phyloP scores from a whole-genome alignment of 768 basidiomycete genomes.

The Sporobolomyces phaffii region DNA sequence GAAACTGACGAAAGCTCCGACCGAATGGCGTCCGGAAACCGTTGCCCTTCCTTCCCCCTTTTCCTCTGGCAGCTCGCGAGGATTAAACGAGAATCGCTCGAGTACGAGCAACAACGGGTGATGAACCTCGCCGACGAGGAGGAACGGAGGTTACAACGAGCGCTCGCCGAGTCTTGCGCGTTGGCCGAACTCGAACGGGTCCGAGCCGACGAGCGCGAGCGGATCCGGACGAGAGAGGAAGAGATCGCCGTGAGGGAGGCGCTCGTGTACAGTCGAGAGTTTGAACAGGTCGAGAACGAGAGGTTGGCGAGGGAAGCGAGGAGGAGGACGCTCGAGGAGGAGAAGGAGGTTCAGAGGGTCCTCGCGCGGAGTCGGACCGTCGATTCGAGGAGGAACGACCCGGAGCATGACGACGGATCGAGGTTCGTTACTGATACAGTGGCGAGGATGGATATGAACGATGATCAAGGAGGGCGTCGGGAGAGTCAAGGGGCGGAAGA shows the following conservation, averaged over 20 bases:
- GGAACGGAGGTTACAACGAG: background rate
- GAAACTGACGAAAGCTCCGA: too few relatives aligned
- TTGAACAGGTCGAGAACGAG: slow-evolving; percentile 4
- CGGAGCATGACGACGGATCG: too few relatives aligned
- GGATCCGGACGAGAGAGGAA: background rate
- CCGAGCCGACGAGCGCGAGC: background rate
- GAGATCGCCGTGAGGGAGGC: slow-evolving; percentile 12
- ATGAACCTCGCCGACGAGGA: slow-evolving; percentile 2
- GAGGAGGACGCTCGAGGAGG: slow-evolving; percentile 5
- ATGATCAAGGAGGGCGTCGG: background rate
- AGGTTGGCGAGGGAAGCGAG: background rate
- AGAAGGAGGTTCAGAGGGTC: slow-evolving; percentile 2
- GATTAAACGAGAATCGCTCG: slow-evolving; percentile 2
- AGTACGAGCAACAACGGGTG: background rate
- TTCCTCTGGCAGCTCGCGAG: background rate
- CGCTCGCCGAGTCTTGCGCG: background rate
- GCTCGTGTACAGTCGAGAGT: background rate
- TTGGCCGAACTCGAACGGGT: slow-evolving; percentile 1
- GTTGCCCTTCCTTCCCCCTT: too few relatives aligned
- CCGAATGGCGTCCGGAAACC: too few relatives aligned
- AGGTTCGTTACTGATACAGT: too few relatives aligned
- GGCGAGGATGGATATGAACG: slow-evolving; percentile 8
- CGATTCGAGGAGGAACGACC: background rate
- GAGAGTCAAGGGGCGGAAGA: background rate
- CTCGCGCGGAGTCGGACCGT: background rate